These are phyloP conservation scores for Ilyonectria destructans DNA, from an alignment of 2,329 filamentous ascomycete genomes.

Conservation along the genomic window DNA sequence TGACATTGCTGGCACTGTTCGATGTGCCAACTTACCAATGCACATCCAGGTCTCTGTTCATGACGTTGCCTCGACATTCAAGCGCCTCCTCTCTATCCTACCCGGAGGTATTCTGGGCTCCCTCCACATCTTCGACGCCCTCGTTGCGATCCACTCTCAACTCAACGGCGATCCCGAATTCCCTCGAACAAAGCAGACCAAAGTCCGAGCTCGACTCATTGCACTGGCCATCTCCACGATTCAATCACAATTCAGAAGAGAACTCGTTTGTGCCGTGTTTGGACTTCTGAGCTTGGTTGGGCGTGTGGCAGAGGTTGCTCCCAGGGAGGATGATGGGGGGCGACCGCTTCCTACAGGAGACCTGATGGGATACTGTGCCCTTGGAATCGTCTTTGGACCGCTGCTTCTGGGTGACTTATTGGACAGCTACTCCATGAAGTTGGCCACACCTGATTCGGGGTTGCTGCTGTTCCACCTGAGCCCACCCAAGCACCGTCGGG, in stretches of 20 bases:
- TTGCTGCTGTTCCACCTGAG: conserved; percentile 61
- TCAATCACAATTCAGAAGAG: conserved; percentile 72
- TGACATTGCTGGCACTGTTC: conserved; percentile 71
- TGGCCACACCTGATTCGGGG: conserved; percentile 60
- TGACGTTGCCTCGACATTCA: conserved; percentile 79
- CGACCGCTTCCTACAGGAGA: conserved; percentile 70
- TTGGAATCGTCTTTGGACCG: conserved; percentile 78
- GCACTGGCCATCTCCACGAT: conserved; percentile 74
- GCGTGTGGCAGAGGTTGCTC: conserved; percentile 68
- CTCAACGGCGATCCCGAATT: conserved; percentile 68
- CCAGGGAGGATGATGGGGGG: conserved; percentile 67
- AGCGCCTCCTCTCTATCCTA: conserved; percentile 74
- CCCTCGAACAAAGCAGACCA: conserved; percentile 68
- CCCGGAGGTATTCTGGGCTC: conserved; percentile 79
- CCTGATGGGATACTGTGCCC: conserved; percentile 75
- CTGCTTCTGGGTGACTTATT: conserved; percentile 74
- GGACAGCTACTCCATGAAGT: conserved; percentile 65
- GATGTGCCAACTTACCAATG: conserved; percentile 71
- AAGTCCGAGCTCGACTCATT: conserved; percentile 75
- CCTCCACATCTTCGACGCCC: conserved; percentile 72
- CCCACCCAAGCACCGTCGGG: conserved; percentile 58
- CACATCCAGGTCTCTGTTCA: conserved; percentile 75
- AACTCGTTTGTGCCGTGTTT: conserved; percentile 78
- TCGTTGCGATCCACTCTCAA: conserved; percentile 74
- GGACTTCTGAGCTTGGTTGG: conserved; percentile 76